A percentile compares a stretch with the other conserved stretches of the same genome.
phyloP scores from a whole-genome alignment of 768 basidiomycete genomes.

The Rubroboletus pulcherrimus region DNA sequence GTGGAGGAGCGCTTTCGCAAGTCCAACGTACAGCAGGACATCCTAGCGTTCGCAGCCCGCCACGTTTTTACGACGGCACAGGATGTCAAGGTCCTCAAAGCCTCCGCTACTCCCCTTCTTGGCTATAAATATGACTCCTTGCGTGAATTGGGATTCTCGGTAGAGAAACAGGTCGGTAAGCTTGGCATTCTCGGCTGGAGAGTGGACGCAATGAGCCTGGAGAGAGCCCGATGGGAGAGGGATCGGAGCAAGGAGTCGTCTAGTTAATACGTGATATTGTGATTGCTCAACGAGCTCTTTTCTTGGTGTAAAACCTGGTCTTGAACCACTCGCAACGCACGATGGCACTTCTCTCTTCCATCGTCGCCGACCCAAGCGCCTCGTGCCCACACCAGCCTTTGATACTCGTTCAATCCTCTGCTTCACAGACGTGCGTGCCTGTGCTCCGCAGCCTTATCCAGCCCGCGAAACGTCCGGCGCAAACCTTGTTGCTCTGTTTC shows the following conservation, averaged over 20 bases:
- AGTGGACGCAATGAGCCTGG: constrained; percentile 40
- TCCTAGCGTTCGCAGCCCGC: constrained; percentile 55
- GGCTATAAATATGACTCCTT: constrained; percentile 47
- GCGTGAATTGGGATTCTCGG: constrained; percentile 45
- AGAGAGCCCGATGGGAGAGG: constrained; percentile 45
- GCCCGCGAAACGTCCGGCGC: constrained; percentile 16
- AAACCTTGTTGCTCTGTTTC: constrained; percentile 52
- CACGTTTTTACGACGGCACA: constrained; percentile 50
- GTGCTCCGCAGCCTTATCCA: constrained; percentile 47
- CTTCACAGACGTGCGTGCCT: constrained; percentile 54
- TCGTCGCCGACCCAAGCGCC: constrained; percentile 23
- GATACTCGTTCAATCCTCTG: constrained; percentile 56
- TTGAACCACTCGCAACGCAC: background rate
- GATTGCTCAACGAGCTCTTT: background rate
- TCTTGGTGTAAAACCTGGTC: background rate
- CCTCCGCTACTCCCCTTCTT: constrained; percentile 47
- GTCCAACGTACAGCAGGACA: constrained; percentile 57
- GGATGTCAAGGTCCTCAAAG: constrained; percentile 44
- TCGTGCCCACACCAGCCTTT: constrained; percentile 38
- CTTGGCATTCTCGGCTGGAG: constrained; percentile 62
- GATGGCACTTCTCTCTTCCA: constrained; percentile 30
- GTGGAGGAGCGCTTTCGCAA: constrained; percentile 61
- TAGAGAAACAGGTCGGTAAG: constrained; percentile 40
- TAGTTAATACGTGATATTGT: constrained; percentile 5
- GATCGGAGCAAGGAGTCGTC: constrained; percentile 12